Evolutionary conservation across 1,139 yeast species (phyloP).

Genomic region (Debaryomyces fabryi): DNA sequence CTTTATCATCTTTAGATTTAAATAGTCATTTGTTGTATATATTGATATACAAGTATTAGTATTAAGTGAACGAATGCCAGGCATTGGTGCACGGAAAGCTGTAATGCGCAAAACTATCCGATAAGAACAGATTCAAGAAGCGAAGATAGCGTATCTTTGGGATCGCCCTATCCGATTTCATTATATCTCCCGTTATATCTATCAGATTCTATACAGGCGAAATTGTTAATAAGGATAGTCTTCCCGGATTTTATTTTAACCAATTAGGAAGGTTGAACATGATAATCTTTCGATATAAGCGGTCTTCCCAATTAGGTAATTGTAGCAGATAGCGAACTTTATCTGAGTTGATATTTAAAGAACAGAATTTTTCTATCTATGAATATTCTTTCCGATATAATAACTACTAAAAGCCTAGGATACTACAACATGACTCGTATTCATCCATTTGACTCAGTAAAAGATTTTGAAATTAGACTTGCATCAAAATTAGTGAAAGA

Average conservation of each 20-base stretch:
- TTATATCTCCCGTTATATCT: neutral
- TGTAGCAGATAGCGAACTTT: conserved; percentile 7
- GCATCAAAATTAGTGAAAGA: conserved; percentile 68
- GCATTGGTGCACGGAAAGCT: neutral
- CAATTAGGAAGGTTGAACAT: conserved; percentile 1
- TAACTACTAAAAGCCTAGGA: neutral
- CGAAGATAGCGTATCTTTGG: neutral
- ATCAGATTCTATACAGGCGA: neutral
- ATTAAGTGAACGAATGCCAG: too few relatives aligned
- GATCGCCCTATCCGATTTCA: neutral
- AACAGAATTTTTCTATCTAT: neutral
- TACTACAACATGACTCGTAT: conserved; percentile 13
- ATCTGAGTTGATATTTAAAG: neutral
- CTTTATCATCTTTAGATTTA: conserved; percentile 3
- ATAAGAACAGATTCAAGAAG: neutral
- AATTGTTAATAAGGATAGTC: conserved; percentile 1
- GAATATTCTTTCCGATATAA: neutral
- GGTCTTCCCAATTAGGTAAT: conserved; percentile 8
- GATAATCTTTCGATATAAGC: neutral
- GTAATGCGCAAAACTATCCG: neutral
- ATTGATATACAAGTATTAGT: conserved; percentile 2
- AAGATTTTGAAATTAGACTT: conserved; percentile 63
- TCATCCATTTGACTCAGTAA: conserved; percentile 71
- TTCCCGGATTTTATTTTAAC: neutral
- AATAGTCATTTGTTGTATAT: conserved; percentile 6